Base-by-base conservation (phyloP, 257 asterid species). In the Oldenlandia corymbosa region DNA sequence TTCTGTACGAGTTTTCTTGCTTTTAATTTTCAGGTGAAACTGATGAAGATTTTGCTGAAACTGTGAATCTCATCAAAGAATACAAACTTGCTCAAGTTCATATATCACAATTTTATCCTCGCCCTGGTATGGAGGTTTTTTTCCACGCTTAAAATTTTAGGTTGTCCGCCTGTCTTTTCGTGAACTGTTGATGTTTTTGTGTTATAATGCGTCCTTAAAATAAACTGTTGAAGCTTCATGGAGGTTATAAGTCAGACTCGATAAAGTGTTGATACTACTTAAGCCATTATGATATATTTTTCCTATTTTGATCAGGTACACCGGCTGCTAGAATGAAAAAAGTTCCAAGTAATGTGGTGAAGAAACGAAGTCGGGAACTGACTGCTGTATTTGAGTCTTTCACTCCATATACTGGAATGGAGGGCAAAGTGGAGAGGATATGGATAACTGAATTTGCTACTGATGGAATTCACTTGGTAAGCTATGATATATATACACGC, bases 261-360 rank as follows among this genome's bases (percentile, higher is more conserved):
- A 31, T 34, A 39, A 23, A 5, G 49, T 51, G 17, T 23, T 1
- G 10, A 3, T 41, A 36, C 0, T 26, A 49, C 26, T 23, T n/a
- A n/a, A n/a, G n/a, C n/a, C n/a, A n/a, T n/a, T 21, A 18, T 41
- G 16, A 21, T 21, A n/a, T 45, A 28, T 34, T 43, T 42, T 54
- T 71, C 30, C n/a, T 24, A 24, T 37, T 56, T 2, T 8, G 18
- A 67, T 20, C 76, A 88, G 94, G 96, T 65, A 88, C 96, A 43
- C 96, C 90, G 37, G 96, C 96, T 68, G 96, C 94, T 58, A 85
- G 94, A 72, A 85, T 85, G 99, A 89, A 89, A 76, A 92, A 92
- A 58, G 97, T 92, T 63, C 87, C 96, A 4, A 89, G 99, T 77
- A 82, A 79, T 60, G 71, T 85, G 18, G 99, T 92, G 73, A 92